Evolutionary conservation across 2,329 filamentous ascomycete species (phyloP), one percentile per base, ranked within the genome.

Genomic region (Microdochium paspali): DNA sequence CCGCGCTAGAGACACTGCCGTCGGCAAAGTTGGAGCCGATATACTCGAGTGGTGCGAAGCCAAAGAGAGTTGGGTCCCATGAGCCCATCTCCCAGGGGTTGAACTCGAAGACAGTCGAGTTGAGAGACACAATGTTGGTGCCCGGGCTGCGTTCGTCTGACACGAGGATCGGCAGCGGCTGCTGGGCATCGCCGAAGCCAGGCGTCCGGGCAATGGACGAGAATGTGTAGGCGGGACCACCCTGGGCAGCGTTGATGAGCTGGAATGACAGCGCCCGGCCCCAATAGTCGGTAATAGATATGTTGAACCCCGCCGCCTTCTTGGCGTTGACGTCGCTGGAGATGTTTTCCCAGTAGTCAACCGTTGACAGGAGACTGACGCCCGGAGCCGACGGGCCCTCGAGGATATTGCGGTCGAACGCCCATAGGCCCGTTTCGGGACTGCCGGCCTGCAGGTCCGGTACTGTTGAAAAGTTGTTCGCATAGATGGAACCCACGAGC

Each of bases 11-110:
- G 20, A 93, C 63, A 7, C 61, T 58, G 20, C 87, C 87, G 5
- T 67, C 71, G 32, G 71, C 75, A 62, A 91, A 90, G 53, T 82
- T 82, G 2, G 86, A 87, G 2, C 87, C 87, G 2, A 90, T 64
- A 53, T 84, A 90, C 51, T 80, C 68, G 4, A 85, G 67, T 1
- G 87, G 86, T 0, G 77, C 82, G 55, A 90, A 91, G 4, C 78
- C 87, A 55, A 73, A 84, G 4, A 85, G 67, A 0, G 79, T 85
- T 0, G 86, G 84, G 59, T 91, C 88, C 56, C 79, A 89, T 1
- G 82, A 82, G 6, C 88, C 87, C 56, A 91, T 76, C 56, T 93
- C 87, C 69, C 79, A 90, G 0, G 87, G 87, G 54, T 83, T 89
- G 64, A 91, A 85, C 56, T 90, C 87, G 54, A 79, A 84, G 25